phyloP scores from a whole-genome alignment of 2,329 filamentous ascomycete species.

The Coniella vitis region DNA sequence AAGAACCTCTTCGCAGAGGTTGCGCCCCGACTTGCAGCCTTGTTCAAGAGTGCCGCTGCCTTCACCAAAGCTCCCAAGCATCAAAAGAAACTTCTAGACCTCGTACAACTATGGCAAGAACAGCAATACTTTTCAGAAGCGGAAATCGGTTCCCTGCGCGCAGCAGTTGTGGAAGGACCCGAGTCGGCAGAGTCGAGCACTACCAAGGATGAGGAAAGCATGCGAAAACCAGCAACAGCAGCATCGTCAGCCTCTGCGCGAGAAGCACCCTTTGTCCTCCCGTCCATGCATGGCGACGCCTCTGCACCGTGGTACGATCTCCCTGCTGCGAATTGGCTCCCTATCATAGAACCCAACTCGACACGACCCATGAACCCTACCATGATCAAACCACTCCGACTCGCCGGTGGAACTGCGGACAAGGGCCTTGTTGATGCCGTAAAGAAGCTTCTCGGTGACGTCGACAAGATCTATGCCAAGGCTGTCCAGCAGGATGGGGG shows the following conservation, averaged over 20 bases:
- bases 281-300: slow-evolving; percentile 68
- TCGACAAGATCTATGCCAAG: slow-evolving; percentile 59
- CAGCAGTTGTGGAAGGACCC: slow-evolving; percentile 39
- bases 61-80: slow-evolving; percentile 60
- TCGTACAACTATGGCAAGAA: slow-evolving; percentile 66
- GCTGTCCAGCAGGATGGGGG: slow-evolving; percentile 36
- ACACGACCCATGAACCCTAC: slow-evolving; percentile 65
- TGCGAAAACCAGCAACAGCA: slow-evolving; percentile 35
- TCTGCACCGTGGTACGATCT: slow-evolving; percentile 73
- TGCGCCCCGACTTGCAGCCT: slow-evolving; percentile 51
- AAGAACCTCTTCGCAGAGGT: slow-evolving; percentile 49
- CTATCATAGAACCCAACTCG: slow-evolving; percentile 70
- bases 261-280: slow-evolving; percentile 62
- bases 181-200: slow-evolving; percentile 26
- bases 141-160: slow-evolving; percentile 51
- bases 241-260: slow-evolving; percentile 5
- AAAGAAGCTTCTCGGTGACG: slow-evolving; percentile 62
- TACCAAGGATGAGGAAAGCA: slow-evolving; percentile 20
- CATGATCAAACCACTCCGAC: slow-evolving; percentile 64
- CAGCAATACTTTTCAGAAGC: slow-evolving; percentile 53
- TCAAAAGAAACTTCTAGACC: slow-evolving; percentile 52
- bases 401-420: slow-evolving; percentile 62
- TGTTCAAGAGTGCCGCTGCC: slow-evolving; percentile 52
- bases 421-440: slow-evolving; percentile 60
- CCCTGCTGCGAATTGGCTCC: slow-evolving; percentile 74